Base-by-base conservation (phyloP, 768 basidiomycete genomes). In the Stropharia rugosoannulata region DNA sequence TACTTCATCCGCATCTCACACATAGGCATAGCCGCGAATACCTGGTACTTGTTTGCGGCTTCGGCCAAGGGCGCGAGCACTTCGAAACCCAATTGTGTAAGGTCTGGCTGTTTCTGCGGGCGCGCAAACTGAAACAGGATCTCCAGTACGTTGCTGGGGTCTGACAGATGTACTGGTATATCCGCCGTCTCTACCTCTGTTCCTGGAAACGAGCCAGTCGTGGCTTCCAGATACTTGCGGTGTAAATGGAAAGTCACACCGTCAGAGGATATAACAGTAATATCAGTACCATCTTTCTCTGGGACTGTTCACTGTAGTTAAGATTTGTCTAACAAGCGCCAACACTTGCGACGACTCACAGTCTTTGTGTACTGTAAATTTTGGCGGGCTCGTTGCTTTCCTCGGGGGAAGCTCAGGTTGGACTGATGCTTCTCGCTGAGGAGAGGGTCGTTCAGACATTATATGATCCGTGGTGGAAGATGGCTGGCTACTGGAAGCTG, bases 121-220 rank as follows among this genome's bases (percentile, higher is more conserved):
- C 63, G 63, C n/a, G 69, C 51, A 44, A 68, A 71, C 9, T 63
- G 59, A 46, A 73, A 70, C 16, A 70, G 59, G 11, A 70, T 51
- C 5, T 59, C 65, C 5, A 72, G 62, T 1, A 62, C 62, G 1
- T 59, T 55, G 3, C 59, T 49, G 1, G 44, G 38, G 50, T 72
- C 71, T 9, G 61, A 52, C 11, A 71, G 56, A 2, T 56, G n/a
- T 13, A 68, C 60, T 1, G 46, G 42, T 41, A 66, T 65, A 7
- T 51, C 62, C 10, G 38, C 13, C 7, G 59, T 57, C 10, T 61
- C 49, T 27, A 65, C 56, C 15, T 63, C 65, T 1, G 61, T 25
- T 22, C 63, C 53, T n/a, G 62, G 60, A 27, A 65, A 59, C 6
- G 50, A 39, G 2, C 58, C 62, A 10, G 62, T 57, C 13, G 46